These are phyloP conservation scores for Vigna angularis DNA, from an alignment of 306 rosid species.

Conservation along the genomic window DNA sequence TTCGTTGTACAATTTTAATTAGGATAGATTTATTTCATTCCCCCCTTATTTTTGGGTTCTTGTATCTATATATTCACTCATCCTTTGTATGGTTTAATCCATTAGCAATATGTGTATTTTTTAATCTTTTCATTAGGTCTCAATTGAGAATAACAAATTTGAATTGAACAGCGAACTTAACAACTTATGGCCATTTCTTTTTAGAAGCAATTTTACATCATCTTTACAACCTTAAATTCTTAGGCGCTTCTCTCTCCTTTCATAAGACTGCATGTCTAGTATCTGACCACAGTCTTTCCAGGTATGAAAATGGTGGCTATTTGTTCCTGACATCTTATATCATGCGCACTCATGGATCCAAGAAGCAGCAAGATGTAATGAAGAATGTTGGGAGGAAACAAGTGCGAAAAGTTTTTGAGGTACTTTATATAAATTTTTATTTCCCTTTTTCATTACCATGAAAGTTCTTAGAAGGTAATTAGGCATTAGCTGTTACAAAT, in stretches of 20 bases:
- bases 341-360: constrained; percentile 91
- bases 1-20: not conserved
- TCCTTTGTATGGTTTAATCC: not conserved
- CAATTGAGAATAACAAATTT: not conserved
- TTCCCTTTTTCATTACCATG: constrained; percentile 33
- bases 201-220: not conserved
- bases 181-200: constrained; percentile 2
- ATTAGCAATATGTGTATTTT: not conserved
- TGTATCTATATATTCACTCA: not conserved
- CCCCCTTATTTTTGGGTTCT: not conserved
- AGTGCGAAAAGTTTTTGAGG: constrained; percentile 86
- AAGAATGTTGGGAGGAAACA: constrained; percentile 59
- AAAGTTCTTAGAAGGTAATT: not conserved
- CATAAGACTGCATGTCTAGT: constrained; percentile 2
- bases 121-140: not conserved
- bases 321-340: constrained; percentile 82
- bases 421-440: constrained; percentile 41
- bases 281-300: constrained; percentile 44
- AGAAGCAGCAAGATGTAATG: constrained; percentile 74
- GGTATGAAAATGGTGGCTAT: constrained; percentile 87
- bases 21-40: not conserved
- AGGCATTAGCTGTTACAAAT: too few species aligned
- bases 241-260: constrained; percentile 11
- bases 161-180: not conserved
- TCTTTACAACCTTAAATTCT: constrained; percentile 31